Conservation (phyloP, 768 basidiomycete genomes). For the Pisolithus orientalis region DNA sequence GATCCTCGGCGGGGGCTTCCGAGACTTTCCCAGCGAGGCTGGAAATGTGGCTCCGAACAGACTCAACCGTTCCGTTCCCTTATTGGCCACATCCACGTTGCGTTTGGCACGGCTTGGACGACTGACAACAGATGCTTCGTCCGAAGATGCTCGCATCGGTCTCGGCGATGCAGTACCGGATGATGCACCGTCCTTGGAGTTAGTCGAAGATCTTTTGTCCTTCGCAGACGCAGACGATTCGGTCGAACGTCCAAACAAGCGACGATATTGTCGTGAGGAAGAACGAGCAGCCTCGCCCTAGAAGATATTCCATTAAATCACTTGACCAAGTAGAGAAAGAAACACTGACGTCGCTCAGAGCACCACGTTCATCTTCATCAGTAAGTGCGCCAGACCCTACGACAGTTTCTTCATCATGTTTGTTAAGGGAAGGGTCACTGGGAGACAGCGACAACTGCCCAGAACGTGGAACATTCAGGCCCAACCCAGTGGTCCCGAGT, state of each 20-base stretch:
- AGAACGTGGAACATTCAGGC: constrained; percentile 33
- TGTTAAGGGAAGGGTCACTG: constrained; percentile 51
- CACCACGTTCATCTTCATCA: constrained; percentile 49
- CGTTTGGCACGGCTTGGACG: constrained; percentile 44
- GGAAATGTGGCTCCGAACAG: constrained; percentile 71
- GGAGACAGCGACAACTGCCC: constrained; percentile 50
- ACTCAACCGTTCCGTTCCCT: constrained; percentile 58
- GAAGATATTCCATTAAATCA: neutral
- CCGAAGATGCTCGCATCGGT: constrained; percentile 19
- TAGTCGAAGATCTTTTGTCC: constrained; percentile 29
- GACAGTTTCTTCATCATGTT: constrained; percentile 30
- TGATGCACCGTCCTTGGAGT: constrained; percentile 19
- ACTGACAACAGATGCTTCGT: constrained; percentile 17
- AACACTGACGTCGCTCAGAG: constrained; percentile 61
- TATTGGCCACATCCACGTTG: constrained; percentile 41
- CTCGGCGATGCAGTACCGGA: constrained; percentile 17
- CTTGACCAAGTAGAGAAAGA: neutral
- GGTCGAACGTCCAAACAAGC: constrained; percentile 55
- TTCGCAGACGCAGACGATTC: constrained; percentile 27
- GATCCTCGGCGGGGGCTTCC: constrained; percentile 80
- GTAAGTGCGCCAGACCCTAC: constrained; percentile 24
- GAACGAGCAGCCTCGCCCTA: constrained; percentile 48
- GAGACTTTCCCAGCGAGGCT: constrained; percentile 53
- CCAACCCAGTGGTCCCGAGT: constrained; percentile 21
- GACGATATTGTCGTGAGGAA: constrained; percentile 38